Evolutionary conservation across 2,329 filamentous ascomycete genomes (phyloP), one percentile per base, ranked within the genome.

Genomic region (Botrytis cinerea): DNA sequence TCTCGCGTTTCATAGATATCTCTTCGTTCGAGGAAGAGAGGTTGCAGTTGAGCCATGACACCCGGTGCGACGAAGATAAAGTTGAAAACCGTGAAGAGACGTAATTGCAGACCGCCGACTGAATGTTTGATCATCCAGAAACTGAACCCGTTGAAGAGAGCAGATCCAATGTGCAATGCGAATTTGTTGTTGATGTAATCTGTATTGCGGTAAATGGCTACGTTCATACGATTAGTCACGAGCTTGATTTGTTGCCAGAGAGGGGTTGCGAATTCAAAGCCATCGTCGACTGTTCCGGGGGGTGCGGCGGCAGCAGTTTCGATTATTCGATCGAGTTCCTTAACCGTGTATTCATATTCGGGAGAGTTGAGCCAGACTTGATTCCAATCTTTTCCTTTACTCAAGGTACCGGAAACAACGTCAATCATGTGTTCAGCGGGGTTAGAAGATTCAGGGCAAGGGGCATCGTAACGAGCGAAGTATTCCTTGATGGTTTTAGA

Each of bases 321-420:
- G 76, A 88, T 87, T 73, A 91, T 86, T 10, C 82, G 82, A 38
- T 89, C 85, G 57, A 93, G 90, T 78, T 92, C 89, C 25, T 85
- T 81, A 2, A 89, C 79, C 28, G 91, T 81, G 2, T 83, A 80
- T 7, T 83, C 81, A 75, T 88, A 86, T 76, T 92, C 85, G 2
- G 87, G 81, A 0, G 90, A 92, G 54, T 86, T 85, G 64, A 84
- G 83, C 91, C 91, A 93, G 76, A 91, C 87, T 60, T 91, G 84
- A 54, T 86, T 84, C 93, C 93, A 95, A 80, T 94, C 87, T 51
- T 82, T 80, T 0, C 87, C 87, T 1, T 87, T 87, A 4, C 85
- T 84, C 60, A 87, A 60, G 82, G 85, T 32, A 83, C 87, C 70
- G 84, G 87, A 73, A 22, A 84, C 81, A 2, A 83, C 82, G 51